phyloP scores from a whole-genome alignment of 768 basidiomycete genomes.

The Mrakia frigida region DNA sequence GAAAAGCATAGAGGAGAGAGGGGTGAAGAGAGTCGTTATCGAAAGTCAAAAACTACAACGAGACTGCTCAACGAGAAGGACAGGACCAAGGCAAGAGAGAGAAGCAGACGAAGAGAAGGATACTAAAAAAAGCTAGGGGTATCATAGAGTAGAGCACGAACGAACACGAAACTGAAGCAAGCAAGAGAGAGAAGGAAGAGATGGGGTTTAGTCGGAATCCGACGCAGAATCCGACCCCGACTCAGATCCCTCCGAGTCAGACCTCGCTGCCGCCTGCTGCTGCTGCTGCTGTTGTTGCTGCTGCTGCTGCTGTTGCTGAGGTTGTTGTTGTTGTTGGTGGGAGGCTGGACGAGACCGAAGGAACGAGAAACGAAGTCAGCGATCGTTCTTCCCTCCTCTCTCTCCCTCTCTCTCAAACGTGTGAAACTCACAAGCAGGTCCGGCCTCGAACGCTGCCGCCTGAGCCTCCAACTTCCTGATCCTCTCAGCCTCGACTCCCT shows the following conservation, averaged over 20 bases:
- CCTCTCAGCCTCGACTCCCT: slow-evolving; percentile 91
- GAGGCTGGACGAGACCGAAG: neutral
- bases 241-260: slow-evolving; percentile 14
- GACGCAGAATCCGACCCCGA: slow-evolving; percentile 20
- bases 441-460: slow-evolving; percentile 58
- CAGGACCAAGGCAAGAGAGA: neutral
- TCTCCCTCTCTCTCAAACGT: neutral
- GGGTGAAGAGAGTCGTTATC: neutral
- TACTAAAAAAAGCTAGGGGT: neutral
- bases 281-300: slow-evolving; percentile 5
- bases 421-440: slow-evolving; percentile 43
- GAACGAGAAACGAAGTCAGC: neutral
- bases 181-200: neutral
- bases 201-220: slow-evolving; percentile 12
- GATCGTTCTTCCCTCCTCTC: neutral
- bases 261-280: neutral
- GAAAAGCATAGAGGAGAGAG: neutral
- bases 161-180: too few species aligned
- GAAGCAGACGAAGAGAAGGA: neutral
- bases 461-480: slow-evolving; percentile 56
- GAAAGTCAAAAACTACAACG: neutral
- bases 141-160: neutral
- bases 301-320: slow-evolving; percentile 4
- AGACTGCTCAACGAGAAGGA: slow-evolving; percentile 3
- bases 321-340: neutral